Evolutionary conservation across 2,329 filamentous ascomycete genomes (phyloP), one percentile per base, ranked within the genome.

Genomic region (Pseudogymnoascus sp.): DNA sequence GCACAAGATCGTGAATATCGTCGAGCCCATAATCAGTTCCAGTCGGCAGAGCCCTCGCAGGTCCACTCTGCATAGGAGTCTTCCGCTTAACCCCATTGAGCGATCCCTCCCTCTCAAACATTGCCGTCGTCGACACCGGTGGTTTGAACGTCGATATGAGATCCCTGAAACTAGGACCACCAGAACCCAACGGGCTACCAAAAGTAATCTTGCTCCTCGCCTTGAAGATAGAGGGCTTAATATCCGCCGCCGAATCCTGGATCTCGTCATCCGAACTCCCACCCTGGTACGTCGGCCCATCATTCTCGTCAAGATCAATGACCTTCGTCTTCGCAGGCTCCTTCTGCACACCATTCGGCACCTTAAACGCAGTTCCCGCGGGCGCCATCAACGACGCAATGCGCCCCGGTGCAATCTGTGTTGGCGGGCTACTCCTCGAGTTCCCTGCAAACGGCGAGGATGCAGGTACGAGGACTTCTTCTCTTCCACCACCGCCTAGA

Each of bases 381-480:
- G 91, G 90, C 37, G 90, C 89, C 79, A 96, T 88, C 51, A 84
- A 76, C 66, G 80, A 86, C 21, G 82, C 83, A 47, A 88, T 71
- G 34, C 47, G 26, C 14, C 47, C 47, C n/a, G 47, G 47, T 11
- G 23, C 26, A 31, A 10, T 11, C 14, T 31, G 47, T 4, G 8
- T n/a, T 5, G 23, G 45, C 39, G 16, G 34, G 36, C 36, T 62
- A 23, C 61, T 39, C 47, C 63, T 60, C n/a, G 64, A 57, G 60
- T 68, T 64, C 59, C 63, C 67, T 11, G 64, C 64, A 37, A 73
- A 70, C 1, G 92, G 93, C 0, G 93, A 97, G 2, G 93, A 97
- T n/a, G 91, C 90, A 31, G 88, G 87, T 2, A 97, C 93, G 74
- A 96, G 93, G 63, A 97, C 79, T 61, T 82, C 73, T 39, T 80